Evolutionary conservation across 2,329 filamentous ascomycete species (phyloP).

Genomic region (Stenocarpella maydis): DNA sequence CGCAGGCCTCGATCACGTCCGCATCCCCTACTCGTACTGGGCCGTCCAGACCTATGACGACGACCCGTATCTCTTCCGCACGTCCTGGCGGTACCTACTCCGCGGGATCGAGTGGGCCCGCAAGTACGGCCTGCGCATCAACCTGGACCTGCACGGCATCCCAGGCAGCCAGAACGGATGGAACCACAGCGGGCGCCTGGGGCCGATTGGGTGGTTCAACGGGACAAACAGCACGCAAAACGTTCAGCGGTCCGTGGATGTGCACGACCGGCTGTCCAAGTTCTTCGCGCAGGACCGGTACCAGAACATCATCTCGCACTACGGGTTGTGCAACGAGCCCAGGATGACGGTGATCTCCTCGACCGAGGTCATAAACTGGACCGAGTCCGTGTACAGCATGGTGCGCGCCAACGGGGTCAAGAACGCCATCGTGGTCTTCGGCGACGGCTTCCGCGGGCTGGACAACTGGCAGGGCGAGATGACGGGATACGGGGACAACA

Average conservation of each 20-base stretch:
- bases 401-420: slow-evolving; percentile 80
- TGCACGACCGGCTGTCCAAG: slow-evolving; percentile 85
- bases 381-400: slow-evolving; percentile 72
- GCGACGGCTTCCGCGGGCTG: slow-evolving; percentile 93
- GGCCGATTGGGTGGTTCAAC: slow-evolving; percentile 85
- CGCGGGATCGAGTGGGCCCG: slow-evolving; percentile 93
- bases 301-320: slow-evolving; percentile 89
- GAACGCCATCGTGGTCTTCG: slow-evolving; percentile 78
- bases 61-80: slow-evolving; percentile 87
- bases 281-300: slow-evolving; percentile 97
- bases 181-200: slow-evolving; percentile 92
- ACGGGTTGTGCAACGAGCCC: slow-evolving; percentile 94
- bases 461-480: slow-evolving; percentile 89
- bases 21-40: slow-evolving; percentile 97
- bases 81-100: slow-evolving; percentile 92
- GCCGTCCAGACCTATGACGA: slow-evolving; percentile 83
- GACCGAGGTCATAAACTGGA: slow-evolving; percentile 80
- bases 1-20: slow-evolving; percentile 94
- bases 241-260: slow-evolving; percentile 80
- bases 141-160: slow-evolving; percentile 90
- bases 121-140: slow-evolving; percentile 89
- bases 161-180: slow-evolving; percentile 96
- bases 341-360: slow-evolving; percentile 79
- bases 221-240: slow-evolving; percentile 85
- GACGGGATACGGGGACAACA: slow-evolving; percentile 68